Evolutionary conservation across 176 grass and related monocot genomes (phyloP), one percentile per base, ranked within the genome.

Genomic region (Avena eriantha): DNA sequence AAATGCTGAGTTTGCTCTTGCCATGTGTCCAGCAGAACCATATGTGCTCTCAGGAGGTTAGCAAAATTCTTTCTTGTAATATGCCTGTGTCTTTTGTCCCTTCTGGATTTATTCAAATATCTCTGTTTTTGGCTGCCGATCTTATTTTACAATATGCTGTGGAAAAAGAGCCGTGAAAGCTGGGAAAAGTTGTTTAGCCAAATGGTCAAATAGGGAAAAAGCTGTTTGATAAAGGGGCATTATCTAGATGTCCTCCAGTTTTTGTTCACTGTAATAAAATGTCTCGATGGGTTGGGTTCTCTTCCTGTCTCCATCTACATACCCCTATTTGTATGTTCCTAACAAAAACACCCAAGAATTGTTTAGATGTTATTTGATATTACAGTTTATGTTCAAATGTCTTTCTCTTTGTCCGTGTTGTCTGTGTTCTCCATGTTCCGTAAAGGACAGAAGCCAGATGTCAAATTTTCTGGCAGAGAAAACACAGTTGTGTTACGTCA

Each of bases 11-110:
- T 99, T 90, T 65, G 94, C 92, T 2, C 90, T 99, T 78, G 92
- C 92, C 80, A 99, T 99, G 97, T 99, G 92, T 88, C 97, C 86
- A 66, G 90, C 94, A 35, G 92, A 96, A 85, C 94, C 94, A 33
- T 94, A 88, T 93, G 97, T 96, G 47, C 83, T 99, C 60, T 99
- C 92, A 58, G 97, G 97, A 99, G 97, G 97, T 98, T 82, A 64
- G 80, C 18, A 73, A 4, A 23, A 59, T 83, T 55, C 66, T 15
- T 7, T 70, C 53, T 82, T 71, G 2, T 51, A 61, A 16, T 79
- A 67, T 76, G 47, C 34, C 82, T 68, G 10, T 80, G 14, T 68
- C 11, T 36, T 53, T 36, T 82, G 12, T 11, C 17, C 29, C 26
- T 49, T 63, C 80, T n/a, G 26, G 23, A 57, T 75, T 14, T 41